These are phyloP conservation scores for Aspergillus tanneri DNA, from an alignment of 2,329 filamentous ascomycete genomes.

Conservation along the genomic window DNA sequence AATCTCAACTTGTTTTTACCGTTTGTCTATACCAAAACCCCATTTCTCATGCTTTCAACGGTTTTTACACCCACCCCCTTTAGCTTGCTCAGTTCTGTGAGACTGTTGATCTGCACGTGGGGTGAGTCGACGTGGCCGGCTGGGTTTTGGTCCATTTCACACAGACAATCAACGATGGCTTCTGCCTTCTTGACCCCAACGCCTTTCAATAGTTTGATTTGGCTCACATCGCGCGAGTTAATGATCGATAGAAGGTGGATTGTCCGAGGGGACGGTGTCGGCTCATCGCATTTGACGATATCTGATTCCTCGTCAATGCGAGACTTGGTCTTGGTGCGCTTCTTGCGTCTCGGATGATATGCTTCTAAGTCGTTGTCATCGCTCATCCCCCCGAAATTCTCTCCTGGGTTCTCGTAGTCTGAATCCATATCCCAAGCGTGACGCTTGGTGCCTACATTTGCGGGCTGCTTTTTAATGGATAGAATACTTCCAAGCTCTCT, in stretches of 20 bases:
- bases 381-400: conserved; percentile 26
- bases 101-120: conserved; percentile 37
- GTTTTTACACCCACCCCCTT: conserved; percentile 48
- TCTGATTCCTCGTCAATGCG: conserved; percentile 19
- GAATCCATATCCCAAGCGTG: conserved; percentile 33
- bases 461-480: conserved; percentile 31
- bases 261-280: conserved; percentile 42
- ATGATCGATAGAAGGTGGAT: conserved; percentile 46
- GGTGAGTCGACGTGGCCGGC: conserved; percentile 20
- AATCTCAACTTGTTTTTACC: too few relatives aligned
- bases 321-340: conserved; percentile 28
- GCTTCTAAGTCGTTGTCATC: conserved; percentile 31
- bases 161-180: conserved; percentile 49
- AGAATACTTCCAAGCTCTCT: conserved; percentile 34
- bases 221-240: conserved; percentile 46
- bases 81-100: conserved; percentile 43
- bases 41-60: conserved; percentile 49
- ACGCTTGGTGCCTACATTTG: conserved; percentile 27
- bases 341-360: conserved; percentile 26
- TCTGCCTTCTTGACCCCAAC: conserved; percentile 51
- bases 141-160: conserved; percentile 40
- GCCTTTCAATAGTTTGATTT: conserved; percentile 49
- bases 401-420: conserved; percentile 29
- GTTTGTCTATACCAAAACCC: conserved; percentile 36
- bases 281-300: conserved; percentile 21